phyloP scores from a whole-genome alignment of 73 alveolate species.

The Tetrahymena thermophila region DNA sequence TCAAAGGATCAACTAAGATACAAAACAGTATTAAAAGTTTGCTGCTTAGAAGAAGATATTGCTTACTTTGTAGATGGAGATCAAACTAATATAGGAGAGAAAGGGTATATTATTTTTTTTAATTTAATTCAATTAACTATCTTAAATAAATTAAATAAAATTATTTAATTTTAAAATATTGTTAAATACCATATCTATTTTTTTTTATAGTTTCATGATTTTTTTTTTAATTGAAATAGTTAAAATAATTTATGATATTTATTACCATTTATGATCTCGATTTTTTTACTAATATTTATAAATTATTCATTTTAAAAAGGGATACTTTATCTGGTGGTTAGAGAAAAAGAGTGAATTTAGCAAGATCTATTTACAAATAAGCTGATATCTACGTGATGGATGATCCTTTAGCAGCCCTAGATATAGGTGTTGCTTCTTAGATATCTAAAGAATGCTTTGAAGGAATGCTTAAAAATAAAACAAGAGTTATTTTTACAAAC shows the following conservation, averaged over 20 bases:
- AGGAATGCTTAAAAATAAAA: neutral
- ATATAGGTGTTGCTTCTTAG: constrained; percentile 5
- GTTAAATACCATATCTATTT: no score
- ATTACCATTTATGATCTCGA: neutral
- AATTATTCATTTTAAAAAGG: neutral
- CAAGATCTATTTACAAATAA: constrained; percentile 60
- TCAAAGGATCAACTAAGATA: constrained; percentile 65
- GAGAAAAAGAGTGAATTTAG: constrained; percentile 58
- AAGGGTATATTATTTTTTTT: constrained; percentile 43
- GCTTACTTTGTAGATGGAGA: constrained; percentile 70
- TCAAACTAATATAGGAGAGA: constrained; percentile 88
- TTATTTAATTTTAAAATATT: no score
- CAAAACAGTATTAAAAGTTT: constrained; percentile 52
- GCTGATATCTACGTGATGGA: constrained; percentile 61
- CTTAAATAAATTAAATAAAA: no score
- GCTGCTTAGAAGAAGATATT: constrained; percentile 73
- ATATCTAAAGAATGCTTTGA: constrained; percentile 7
- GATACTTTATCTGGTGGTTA: constrained; percentile 60
- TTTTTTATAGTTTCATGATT: no score
- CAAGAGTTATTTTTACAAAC: constrained; percentile 17
- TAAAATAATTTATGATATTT: no score
- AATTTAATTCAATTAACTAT: no score
- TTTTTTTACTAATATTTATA: neutral
- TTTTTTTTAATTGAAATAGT: no score
- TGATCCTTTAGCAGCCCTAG: constrained; percentile 46